These are phyloP conservation scores for Byssoonygena ceratinophila DNA, from an alignment of 2,329 filamentous ascomycete genomes.

Conservation along the genomic window DNA sequence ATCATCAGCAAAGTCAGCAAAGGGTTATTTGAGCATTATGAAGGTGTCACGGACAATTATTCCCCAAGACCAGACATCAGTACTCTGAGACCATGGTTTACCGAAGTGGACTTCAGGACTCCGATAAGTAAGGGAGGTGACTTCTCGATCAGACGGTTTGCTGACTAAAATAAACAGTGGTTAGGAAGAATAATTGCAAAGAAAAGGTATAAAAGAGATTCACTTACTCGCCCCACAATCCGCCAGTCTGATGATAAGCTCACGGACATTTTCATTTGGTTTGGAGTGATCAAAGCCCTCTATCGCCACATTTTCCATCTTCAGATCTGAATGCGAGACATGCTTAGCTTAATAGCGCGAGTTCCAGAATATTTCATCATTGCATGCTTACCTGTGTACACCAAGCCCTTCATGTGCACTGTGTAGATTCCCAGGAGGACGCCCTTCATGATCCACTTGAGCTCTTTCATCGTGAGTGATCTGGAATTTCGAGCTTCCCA, in stretches of 20 bases:
- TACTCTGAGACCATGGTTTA: slow-evolving; percentile 16
- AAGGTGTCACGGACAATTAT: slow-evolving; percentile 19
- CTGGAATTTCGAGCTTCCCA: slow-evolving; percentile 17
- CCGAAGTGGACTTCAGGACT: slow-evolving; percentile 17
- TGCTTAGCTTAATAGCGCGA: neutral
- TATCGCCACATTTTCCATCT: slow-evolving; percentile 18
- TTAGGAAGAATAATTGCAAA: slow-evolving; percentile 6
- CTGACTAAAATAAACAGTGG: slow-evolving; percentile 14
- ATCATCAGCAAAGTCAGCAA: too few species aligned
- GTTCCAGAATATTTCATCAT: neutral
- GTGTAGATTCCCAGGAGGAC: neutral
- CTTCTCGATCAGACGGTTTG: slow-evolving; percentile 14
- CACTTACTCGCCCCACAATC: slow-evolving; percentile 17
- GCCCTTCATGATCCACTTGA: slow-evolving; percentile 8
- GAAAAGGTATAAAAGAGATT: neutral
- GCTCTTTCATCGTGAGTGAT: slow-evolving; percentile 15
- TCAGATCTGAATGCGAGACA: slow-evolving; percentile 14
- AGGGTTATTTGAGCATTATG: too few species aligned
- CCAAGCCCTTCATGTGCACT: neutral
- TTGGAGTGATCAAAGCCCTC: slow-evolving; percentile 12
- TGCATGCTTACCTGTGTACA: neutral
- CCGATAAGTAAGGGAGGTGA: slow-evolving; percentile 17
- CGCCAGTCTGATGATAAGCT: slow-evolving; percentile 16
- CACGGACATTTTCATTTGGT: slow-evolving; percentile 14
- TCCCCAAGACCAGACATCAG: slow-evolving; percentile 19